Conservation (phyloP, 2,329 filamentous ascomycete species). For the Zymoseptoria brevis region DNA sequence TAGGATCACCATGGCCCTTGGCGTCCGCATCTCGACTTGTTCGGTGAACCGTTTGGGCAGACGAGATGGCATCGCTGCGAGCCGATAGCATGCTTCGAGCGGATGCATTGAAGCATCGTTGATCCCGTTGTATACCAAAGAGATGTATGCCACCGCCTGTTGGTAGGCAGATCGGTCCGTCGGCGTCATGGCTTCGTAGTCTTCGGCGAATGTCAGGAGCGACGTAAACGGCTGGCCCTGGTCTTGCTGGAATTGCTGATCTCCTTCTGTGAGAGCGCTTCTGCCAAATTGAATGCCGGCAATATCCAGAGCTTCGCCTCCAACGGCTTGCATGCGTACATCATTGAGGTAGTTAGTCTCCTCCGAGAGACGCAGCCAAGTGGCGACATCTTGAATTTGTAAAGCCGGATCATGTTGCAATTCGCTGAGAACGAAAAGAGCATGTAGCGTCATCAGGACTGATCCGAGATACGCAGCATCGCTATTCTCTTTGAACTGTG, state of each 20-base stretch:
- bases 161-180: slow-evolving; percentile 17
- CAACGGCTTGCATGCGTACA: slow-evolving; percentile 11
- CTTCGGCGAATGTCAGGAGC: slow-evolving; percentile 16
- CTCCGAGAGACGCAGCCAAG: slow-evolving; percentile 20
- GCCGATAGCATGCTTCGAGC: slow-evolving; percentile 15
- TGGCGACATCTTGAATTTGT: slow-evolving; percentile 14
- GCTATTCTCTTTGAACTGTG: slow-evolving; percentile 13
- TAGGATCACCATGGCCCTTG: slow-evolving; percentile 19
- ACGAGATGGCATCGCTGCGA: slow-evolving; percentile 21
- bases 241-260: slow-evolving; percentile 16
- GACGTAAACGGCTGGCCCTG: slow-evolving; percentile 18
- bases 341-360: slow-evolving; percentile 15
- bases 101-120: slow-evolving; percentile 12
- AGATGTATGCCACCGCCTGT: slow-evolving; percentile 17
- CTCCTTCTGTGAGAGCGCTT: slow-evolving; percentile 12
- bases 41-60: slow-evolving; percentile 18
- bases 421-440: slow-evolving; percentile 20
- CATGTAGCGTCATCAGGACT: slow-evolving; percentile 17
- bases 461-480: slow-evolving; percentile 20
- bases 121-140: slow-evolving; percentile 19
- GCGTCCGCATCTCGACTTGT: slow-evolving; percentile 16
- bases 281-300: slow-evolving; percentile 19
- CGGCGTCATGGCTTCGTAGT: slow-evolving; percentile 13
- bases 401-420: slow-evolving; percentile 11
- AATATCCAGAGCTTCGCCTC: slow-evolving; percentile 9